phyloP scores from a whole-genome alignment of 176 grass and related monocot species.

The Stipa capillata region DNA sequence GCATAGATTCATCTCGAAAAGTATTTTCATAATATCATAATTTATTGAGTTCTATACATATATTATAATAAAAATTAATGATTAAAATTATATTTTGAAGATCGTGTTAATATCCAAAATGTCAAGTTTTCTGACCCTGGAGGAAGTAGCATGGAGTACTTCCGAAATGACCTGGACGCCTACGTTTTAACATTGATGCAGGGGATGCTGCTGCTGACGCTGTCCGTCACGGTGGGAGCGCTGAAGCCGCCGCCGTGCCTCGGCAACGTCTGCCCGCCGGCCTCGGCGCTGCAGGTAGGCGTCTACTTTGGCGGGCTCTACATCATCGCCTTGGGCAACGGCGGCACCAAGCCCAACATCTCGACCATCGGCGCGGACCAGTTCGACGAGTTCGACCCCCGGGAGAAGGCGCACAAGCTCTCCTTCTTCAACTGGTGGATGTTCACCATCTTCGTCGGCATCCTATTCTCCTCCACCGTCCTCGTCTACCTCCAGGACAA shows the following conservation, averaged over 20 bases:
- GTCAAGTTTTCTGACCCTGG: too few relatives aligned
- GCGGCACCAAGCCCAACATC: constrained; percentile 42
- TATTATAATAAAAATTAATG: too few relatives aligned
- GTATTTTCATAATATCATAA: too few relatives aligned
- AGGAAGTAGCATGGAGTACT: too few relatives aligned
- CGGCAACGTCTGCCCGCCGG: background rate
- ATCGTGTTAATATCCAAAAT: too few relatives aligned
- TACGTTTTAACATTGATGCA: background rate
- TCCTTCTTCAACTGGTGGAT: constrained; percentile 62
- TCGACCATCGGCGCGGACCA: constrained; percentile 49
- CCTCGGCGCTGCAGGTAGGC: constrained; percentile 25
- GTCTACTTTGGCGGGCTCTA: constrained; percentile 37
- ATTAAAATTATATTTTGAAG: too few relatives aligned
- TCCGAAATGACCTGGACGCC: background rate
- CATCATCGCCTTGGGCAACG: constrained; percentile 25
- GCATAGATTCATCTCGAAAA: too few relatives aligned
- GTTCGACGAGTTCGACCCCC: constrained; percentile 35
- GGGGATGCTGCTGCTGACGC: constrained; percentile 33
- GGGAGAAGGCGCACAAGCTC: constrained; percentile 27
- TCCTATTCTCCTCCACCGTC: constrained; percentile 29
- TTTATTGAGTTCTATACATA: too few relatives aligned
- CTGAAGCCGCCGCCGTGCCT: constrained; percentile 22
- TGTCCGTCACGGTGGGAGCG: constrained; percentile 15
- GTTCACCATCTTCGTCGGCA: constrained; percentile 42
- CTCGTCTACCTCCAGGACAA: constrained; percentile 59